phyloP scores from a whole-genome alignment of 805 yeast species.

The Ascoidea asiatica region DNA sequence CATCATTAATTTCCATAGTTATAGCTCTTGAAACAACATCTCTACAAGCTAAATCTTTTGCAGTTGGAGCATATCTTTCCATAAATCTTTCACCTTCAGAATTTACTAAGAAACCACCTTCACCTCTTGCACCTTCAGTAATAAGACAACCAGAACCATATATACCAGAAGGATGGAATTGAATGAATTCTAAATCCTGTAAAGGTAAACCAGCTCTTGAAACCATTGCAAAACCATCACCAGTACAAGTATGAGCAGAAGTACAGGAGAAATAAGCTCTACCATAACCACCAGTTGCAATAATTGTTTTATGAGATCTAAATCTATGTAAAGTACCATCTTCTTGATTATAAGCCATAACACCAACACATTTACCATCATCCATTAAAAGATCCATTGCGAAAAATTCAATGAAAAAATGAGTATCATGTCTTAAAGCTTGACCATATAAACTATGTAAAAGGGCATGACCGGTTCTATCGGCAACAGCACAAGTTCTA shows the following conservation, averaged over 20 bases:
- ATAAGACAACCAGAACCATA: conserved; percentile 98
- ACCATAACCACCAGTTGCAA: conserved; percentile 99
- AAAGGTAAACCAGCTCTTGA: conserved; percentile 96
- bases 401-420: conserved; percentile 93
- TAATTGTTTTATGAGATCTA: conserved; percentile 90
- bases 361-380: conserved; percentile 94
- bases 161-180: conserved; percentile 99
- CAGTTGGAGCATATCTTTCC: conserved; percentile 99
- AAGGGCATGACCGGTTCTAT: conserved; percentile 96
- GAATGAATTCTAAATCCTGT: conserved; percentile 94
- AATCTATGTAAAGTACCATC: conserved; percentile 98
- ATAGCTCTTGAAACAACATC: conserved; percentile 98
- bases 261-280: conserved; percentile 98
- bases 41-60: conserved; percentile 96
- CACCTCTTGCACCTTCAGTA: conserved; percentile 99
- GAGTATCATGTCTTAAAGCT: conserved; percentile 91
- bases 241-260: conserved; percentile 98
- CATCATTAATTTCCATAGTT: conserved; percentile 96
- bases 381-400: conserved; percentile 91
- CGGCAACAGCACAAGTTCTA: conserved; percentile 99
- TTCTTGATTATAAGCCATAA: conserved; percentile 94
- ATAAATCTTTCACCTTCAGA: conserved; percentile 98
- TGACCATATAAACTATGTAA: conserved; percentile 94
- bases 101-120: conserved; percentile 95
- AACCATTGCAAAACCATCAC: conserved; percentile 98